These are phyloP conservation scores for Albugo candida DNA, from an alignment of 352 stramenopile genomes.

Conservation along the genomic window DNA sequence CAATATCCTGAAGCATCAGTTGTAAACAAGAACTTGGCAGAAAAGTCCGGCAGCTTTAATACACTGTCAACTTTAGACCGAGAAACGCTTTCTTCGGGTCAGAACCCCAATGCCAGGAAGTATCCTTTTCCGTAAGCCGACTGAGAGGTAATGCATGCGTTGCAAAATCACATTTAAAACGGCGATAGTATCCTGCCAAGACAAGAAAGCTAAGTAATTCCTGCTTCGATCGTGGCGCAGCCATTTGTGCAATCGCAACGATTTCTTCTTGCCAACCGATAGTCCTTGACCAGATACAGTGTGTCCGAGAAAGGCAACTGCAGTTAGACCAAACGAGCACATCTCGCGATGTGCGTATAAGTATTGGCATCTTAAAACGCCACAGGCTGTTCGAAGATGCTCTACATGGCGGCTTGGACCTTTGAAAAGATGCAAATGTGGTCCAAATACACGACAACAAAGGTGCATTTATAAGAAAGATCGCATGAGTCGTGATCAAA, in stretches of 20 bases:
- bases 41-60: no score
- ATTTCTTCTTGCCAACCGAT: constrained; percentile 4
- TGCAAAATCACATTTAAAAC: constrained; percentile 9
- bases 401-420: neutral
- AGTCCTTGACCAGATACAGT: constrained; percentile 10
- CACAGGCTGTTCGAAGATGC: neutral
- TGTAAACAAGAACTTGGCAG: constrained; percentile 3
- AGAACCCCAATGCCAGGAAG: constrained; percentile 1
- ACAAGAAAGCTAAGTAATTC: constrained; percentile 10
- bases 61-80: constrained; percentile 1
- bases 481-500: constrained; percentile 4
- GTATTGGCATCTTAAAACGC: neutral
- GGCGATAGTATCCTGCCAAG: constrained; percentile 10
- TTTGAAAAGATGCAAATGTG: constrained; percentile 1
- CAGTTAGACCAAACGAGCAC: constrained; percentile 5
- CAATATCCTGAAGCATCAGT: constrained; percentile 3
- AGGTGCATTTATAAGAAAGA: constrained; percentile 2
- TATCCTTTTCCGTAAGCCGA: constrained; percentile 2
- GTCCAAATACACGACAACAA: constrained; percentile 2
- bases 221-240: constrained; percentile 3
- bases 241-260: constrained; percentile 3
- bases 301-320: constrained; percentile 13
- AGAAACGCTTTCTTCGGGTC: constrained; percentile 3
- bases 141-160: constrained; percentile 6
- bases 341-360: constrained; percentile 1